Percentiles rank a stretch among this genome's conserved stretches.
These are phyloP conservation scores for Sporothrix curviconia DNA, from an alignment of 2,329 filamentous ascomycete genomes.

Conservation along the genomic window DNA sequence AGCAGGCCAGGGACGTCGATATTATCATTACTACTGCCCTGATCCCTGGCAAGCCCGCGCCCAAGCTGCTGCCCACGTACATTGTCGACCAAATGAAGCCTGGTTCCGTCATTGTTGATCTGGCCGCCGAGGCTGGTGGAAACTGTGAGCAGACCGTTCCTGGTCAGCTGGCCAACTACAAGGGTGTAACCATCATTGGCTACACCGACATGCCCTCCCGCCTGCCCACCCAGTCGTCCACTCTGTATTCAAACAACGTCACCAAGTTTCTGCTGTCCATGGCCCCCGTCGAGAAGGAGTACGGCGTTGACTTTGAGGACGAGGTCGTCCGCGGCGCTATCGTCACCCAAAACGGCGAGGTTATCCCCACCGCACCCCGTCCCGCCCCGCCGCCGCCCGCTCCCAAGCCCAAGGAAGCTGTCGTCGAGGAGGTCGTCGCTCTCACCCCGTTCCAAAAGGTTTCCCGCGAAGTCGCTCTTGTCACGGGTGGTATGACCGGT, in stretches of 20 bases:
- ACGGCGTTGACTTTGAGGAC: conserved; percentile 72
- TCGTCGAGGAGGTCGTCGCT: conserved; percentile 51
- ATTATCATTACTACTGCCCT: conserved; percentile 91
- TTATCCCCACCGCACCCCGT: conserved; percentile 69
- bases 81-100: conserved; percentile 84
- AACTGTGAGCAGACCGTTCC: conserved; percentile 79
- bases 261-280: conserved; percentile 83
- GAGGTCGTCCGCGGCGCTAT: conserved; percentile 83
- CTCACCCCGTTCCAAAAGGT: conserved; percentile 78
- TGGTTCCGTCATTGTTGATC: conserved; percentile 79
- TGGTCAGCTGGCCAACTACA: conserved; percentile 62
- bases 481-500: conserved; percentile 72
- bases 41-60: conserved; percentile 77
- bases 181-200: conserved; percentile 78
- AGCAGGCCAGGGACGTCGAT: conserved; percentile 81
- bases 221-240: conserved; percentile 81
- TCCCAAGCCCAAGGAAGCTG: conserved; percentile 47
- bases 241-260: conserved; percentile 89
- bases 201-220: conserved; percentile 86
- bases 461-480: conserved; percentile 64
- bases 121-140: conserved; percentile 80
- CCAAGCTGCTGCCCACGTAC: conserved; percentile 73
- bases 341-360: conserved; percentile 69
- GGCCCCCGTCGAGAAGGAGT: conserved; percentile 68
- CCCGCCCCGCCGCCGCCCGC: conserved; percentile 54